These are phyloP conservation scores for Coemansia sp. DNA, from an alignment of 192 early-diverging fungal genomes.

Conservation along the genomic window DNA sequence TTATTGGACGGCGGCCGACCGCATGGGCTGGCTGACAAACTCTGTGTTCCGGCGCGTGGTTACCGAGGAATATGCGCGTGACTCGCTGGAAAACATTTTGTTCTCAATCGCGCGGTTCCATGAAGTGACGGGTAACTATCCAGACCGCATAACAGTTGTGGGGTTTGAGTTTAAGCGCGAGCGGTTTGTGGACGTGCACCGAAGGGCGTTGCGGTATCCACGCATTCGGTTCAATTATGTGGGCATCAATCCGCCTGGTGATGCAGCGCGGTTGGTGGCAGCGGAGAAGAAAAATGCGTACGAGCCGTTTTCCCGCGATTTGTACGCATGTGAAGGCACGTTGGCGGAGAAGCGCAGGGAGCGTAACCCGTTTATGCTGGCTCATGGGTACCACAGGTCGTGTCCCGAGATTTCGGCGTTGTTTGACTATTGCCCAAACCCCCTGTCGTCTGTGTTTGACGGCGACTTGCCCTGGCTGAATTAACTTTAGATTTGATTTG, in stretches of 20 bases:
- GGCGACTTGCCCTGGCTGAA: constrained; percentile 48
- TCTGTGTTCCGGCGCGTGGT: constrained; percentile 43
- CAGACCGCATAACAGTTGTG: constrained; percentile 8
- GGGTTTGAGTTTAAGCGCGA: constrained; percentile 11
- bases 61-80: constrained; percentile 56
- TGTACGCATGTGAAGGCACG: constrained; percentile 37
- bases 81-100: constrained; percentile 58
- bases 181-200: constrained; percentile 50
- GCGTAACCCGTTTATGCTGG: constrained; percentile 40
- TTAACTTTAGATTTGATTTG: constrained; percentile 3
- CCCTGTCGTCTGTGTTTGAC: constrained; percentile 35
- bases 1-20: constrained; percentile 54
- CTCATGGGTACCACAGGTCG: constrained; percentile 40
- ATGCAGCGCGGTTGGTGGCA: constrained; percentile 10
- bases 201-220: constrained; percentile 47
- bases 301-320: constrained; percentile 40
- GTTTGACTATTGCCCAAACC: constrained; percentile 40
- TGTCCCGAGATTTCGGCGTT: constrained; percentile 48
- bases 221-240: constrained; percentile 52
- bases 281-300: constrained; percentile 36
- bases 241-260: constrained; percentile 47
- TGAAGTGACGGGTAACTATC: constrained; percentile 44
- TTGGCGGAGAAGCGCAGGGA: constrained; percentile 32
- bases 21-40: constrained; percentile 44
- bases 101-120: constrained; percentile 56